phyloP scores from a whole-genome alignment of 495 filamentous ascomycete genomes.

The Lineolata rhizophorae region DNA sequence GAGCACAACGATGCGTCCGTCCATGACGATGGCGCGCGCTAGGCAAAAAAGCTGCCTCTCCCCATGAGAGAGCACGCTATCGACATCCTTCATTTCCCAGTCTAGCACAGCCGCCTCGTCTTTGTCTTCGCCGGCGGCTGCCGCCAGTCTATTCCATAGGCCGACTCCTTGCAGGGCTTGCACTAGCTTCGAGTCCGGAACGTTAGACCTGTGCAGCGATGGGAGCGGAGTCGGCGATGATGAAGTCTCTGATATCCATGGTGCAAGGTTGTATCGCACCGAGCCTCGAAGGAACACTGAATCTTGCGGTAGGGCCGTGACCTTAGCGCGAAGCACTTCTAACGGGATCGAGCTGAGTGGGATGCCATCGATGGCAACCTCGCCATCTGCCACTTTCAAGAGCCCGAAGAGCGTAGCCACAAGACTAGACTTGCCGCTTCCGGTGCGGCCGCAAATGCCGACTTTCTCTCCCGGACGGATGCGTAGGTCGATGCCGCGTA shows the following conservation, averaged over 20 bases:
- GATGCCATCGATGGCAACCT: slow-evolving; percentile 29
- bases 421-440: slow-evolving; percentile 39
- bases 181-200: slow-evolving; percentile 1
- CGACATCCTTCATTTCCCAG: slow-evolving; percentile 5
- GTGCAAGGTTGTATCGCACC: slow-evolving; percentile 6
- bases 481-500: slow-evolving; percentile 28
- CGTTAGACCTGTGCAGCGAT: neutral
- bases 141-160: slow-evolving; percentile 4
- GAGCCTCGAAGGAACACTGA: slow-evolving; percentile 32
- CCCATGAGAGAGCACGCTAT: slow-evolving; percentile 32
- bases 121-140: neutral
- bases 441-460: slow-evolving; percentile 39
- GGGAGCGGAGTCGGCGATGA: neutral
- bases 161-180: slow-evolving; percentile 8
- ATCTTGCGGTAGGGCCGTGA: slow-evolving; percentile 41
- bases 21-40: slow-evolving; percentile 32
- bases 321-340: slow-evolving; percentile 28
- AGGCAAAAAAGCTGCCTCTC: slow-evolving; percentile 38
- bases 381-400: slow-evolving; percentile 23
- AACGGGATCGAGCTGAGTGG: slow-evolving; percentile 29
- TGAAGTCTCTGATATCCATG: too few species aligned
- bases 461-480: slow-evolving; percentile 30
- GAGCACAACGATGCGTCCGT: slow-evolving; percentile 34
- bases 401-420: slow-evolving; percentile 33
- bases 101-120: slow-evolving; percentile 3